Evolutionary conservation across 345 rosid genomes (phyloP).

Genomic region (Punica granatum): DNA sequence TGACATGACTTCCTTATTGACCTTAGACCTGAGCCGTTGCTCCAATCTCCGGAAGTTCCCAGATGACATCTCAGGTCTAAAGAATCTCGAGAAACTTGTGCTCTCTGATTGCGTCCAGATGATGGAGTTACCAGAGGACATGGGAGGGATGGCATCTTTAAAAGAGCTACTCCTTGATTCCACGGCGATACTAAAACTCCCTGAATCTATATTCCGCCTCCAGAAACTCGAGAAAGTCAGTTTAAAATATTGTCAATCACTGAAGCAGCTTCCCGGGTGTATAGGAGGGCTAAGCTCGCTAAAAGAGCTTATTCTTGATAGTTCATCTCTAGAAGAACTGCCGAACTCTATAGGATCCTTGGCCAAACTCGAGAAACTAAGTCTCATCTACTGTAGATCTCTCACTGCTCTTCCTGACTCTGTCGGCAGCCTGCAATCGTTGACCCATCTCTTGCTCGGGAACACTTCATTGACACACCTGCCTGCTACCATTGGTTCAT

Average conservation of each 20-base stretch:
- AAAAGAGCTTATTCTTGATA: constrained; percentile 26
- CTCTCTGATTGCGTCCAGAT: constrained; percentile 33
- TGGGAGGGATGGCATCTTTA: constrained; percentile 37
- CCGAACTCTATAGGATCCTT: constrained; percentile 29
- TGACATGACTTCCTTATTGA: constrained; percentile 17
- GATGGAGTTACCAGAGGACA: constrained; percentile 28
- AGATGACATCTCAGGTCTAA: constrained; percentile 33
- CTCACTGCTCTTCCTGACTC: constrained; percentile 29
- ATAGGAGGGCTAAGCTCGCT: constrained; percentile 31
- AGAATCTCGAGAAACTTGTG: constrained; percentile 27
- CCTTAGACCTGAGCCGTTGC: constrained; percentile 34
- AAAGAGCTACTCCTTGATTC: constrained; percentile 33
- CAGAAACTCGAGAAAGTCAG: constrained; percentile 36
- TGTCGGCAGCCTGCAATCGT: constrained; percentile 26
- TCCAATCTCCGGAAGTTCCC: constrained; percentile 30
- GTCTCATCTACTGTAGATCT: constrained; percentile 23
- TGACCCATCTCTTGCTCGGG: constrained; percentile 16
- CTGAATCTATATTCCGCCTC: constrained; percentile 32
- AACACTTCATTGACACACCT: constrained; percentile 23
- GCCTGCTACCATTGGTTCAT: constrained; percentile 36
- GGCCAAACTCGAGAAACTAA: constrained; percentile 30
- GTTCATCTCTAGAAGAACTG: constrained; percentile 27
- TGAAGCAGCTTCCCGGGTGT: constrained; percentile 26
- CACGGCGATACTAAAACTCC: constrained; percentile 35
- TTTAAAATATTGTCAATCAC: constrained; percentile 17